A percentile compares a stretch with the other conserved stretches of the same genome.
Conservation (phyloP, 805 yeast species). For the Torulaspora maleeae region DNA sequence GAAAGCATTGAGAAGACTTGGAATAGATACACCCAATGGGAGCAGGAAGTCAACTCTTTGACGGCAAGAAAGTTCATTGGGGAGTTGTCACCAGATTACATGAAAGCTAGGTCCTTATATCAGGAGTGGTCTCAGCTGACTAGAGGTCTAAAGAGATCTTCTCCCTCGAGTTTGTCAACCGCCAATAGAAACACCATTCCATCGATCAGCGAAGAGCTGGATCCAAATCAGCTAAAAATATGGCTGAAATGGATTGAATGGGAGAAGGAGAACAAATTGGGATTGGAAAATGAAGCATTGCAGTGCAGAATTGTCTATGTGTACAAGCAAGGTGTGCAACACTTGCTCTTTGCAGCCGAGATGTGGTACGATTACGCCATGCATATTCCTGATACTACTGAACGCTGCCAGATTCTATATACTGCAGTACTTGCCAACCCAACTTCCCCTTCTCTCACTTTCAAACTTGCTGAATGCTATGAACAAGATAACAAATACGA, state of each 20-base stretch:
- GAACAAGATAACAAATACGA: slow-evolving; percentile 54
- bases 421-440: slow-evolving; percentile 65
- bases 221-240: slow-evolving; percentile 39
- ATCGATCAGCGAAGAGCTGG: slow-evolving; percentile 16
- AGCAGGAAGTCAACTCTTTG: slow-evolving; percentile 63
- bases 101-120: slow-evolving; percentile 77
- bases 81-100: slow-evolving; percentile 76
- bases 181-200: slow-evolving; percentile 31
- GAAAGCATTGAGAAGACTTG: slow-evolving; percentile 71
- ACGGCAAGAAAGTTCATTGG: slow-evolving; percentile 82
- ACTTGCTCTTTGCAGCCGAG: slow-evolving; percentile 31
- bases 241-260: slow-evolving; percentile 78
- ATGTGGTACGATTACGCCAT: slow-evolving; percentile 40
- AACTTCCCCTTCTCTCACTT: slow-evolving; percentile 58
- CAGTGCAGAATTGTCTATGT: slow-evolving; percentile 61
- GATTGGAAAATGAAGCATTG: slow-evolving; percentile 46
- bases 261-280: slow-evolving; percentile 70
- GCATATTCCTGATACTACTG: slow-evolving; percentile 25
- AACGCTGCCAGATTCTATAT: slow-evolving; percentile 38
- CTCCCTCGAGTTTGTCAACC: slow-evolving; percentile 26
- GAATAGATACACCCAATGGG: slow-evolving; percentile 79
- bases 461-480: slow-evolving; percentile 61
- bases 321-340: slow-evolving; percentile 58
- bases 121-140: slow-evolving; percentile 65
- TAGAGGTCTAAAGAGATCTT: slow-evolving; percentile 43